Evolutionary conservation across 495 filamentous ascomycete genomes (phyloP).

Genomic region (Aspergillus mulundensis): DNA sequence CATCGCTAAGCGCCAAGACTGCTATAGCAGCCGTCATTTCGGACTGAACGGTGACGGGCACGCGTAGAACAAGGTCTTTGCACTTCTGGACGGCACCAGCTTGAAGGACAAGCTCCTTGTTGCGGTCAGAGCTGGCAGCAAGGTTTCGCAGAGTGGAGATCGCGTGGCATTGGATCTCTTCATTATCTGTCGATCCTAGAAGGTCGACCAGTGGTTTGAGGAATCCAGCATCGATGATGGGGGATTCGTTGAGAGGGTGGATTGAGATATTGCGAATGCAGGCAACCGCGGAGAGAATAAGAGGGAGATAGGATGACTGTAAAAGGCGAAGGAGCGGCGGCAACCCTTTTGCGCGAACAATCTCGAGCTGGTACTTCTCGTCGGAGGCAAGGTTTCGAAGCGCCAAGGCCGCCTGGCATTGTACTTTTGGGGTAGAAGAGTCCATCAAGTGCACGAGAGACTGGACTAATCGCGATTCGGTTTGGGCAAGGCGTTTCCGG

Average conservation of each 20-base stretch:
- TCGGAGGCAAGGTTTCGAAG: slow-evolving; percentile 94
- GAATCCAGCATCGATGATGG: slow-evolving; percentile 97
- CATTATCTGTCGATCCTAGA: slow-evolving; percentile 91
- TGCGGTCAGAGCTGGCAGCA: slow-evolving; percentile 91
- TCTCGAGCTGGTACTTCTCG: slow-evolving; percentile 97
- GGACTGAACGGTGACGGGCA: slow-evolving; percentile 90
- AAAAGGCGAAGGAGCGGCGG: slow-evolving; percentile 80
- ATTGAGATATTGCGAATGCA: slow-evolving; percentile 99
- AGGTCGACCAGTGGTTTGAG: slow-evolving; percentile 89
- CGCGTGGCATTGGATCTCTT: slow-evolving; percentile 98
- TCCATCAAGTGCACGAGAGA: slow-evolving; percentile 95
- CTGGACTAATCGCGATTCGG: slow-evolving; percentile 83
- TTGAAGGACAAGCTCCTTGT: slow-evolving; percentile 93
- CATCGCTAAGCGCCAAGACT: slow-evolving; percentile 93
- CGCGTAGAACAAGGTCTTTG: slow-evolving; percentile 91
- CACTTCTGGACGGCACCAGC: slow-evolving; percentile 97
- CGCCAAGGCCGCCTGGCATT: slow-evolving; percentile 93
- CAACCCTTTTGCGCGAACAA: slow-evolving; percentile 83
- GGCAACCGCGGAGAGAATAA: slow-evolving; percentile 94
- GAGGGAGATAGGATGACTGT: slow-evolving; percentile 89
- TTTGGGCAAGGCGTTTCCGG: slow-evolving; percentile 82
- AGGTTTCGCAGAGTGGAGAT: slow-evolving; percentile 96
- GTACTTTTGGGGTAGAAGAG: slow-evolving; percentile 93
- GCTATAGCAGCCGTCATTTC: slow-evolving; percentile 99
- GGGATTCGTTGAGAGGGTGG: slow-evolving; percentile 98